Base-by-base conservation (phyloP, 176 grass and related monocot species). In the Cenchrus fungigraminus region DNA sequence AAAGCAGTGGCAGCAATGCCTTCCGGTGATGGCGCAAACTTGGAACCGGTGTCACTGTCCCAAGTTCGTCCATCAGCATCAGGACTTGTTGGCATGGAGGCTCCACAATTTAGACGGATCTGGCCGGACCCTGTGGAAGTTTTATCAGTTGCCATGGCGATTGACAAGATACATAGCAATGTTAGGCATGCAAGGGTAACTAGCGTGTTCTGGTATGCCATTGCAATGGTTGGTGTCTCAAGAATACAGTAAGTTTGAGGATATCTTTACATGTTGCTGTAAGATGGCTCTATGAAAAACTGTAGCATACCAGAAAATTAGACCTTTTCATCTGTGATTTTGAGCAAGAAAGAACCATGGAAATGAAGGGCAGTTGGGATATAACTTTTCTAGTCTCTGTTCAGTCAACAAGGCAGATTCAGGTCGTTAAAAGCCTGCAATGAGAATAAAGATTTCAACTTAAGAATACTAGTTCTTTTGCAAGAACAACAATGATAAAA, bases 81-180 rank as follows among this genome's bases (percentile, higher is more conserved):
- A 9, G 0, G 0, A 2, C 8, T 8, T 1, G 46, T 49, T 49
- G 46, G 46, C 6, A 6, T 47, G 4, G 45, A 47, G 1, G 8
- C 46, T 49, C 46, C 46, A 49, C 46, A 49, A 49, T 49, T 2
- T 10, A 49, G 46, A 1, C 46, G 46, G 0, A 49, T 49, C 46
- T 49, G 46, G 46, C 46, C 46, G 2, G 46, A 9, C 0, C 6
- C 8, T 0, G 2, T 49, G 46, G 46, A 1, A 8, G 7, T 49
- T 4, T 49, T 49, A 10, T 49, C 46, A 49, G 46, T 73, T 45
- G 68, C 70, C 42, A 53, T 28, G 1, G 71, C 49, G 0, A 60
- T 13, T 13, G 67, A 71, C n/a, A 71, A 46, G 13, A 89, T 3
- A 37, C 28, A 52, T n/a, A 83, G 73, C 25, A 93, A 31, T 64